Evolutionary conservation across 805 yeast species (phyloP).

Genomic region (Pichia thaimueangensis): DNA sequence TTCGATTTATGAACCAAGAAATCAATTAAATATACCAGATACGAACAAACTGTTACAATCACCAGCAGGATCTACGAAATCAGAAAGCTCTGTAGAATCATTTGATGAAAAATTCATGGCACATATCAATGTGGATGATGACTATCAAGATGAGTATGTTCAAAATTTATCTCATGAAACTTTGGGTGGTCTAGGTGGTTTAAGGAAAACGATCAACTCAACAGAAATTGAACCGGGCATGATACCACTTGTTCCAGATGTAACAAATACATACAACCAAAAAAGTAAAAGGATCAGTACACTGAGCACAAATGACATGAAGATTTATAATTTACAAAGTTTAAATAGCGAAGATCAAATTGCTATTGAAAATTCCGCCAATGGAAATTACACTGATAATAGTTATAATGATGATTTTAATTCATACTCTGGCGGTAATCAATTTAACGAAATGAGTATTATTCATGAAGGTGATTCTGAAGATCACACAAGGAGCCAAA

Average conservation of each 20-base stretch:
- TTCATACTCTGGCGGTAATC: background rate
- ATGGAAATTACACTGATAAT: background rate
- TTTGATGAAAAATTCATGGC: slow-evolving; percentile 15
- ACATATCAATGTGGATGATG: background rate
- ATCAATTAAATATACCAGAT: background rate
- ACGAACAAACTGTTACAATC: background rate
- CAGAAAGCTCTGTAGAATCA: slow-evolving; percentile 11
- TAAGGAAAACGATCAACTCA: slow-evolving; percentile 2
- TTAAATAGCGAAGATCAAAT: background rate
- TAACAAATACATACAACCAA: background rate
- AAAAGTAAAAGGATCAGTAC: slow-evolving; percentile 20
- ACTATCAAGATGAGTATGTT: background rate
- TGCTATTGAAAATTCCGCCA: background rate
- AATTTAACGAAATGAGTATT: slow-evolving; percentile 27
- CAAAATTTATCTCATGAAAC: slow-evolving; percentile 8
- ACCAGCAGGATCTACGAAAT: background rate
- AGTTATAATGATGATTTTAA: background rate
- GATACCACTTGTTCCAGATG: background rate
- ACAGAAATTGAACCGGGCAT: background rate
- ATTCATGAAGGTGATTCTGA: slow-evolving; percentile 31
- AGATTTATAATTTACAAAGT: slow-evolving; percentile 24
- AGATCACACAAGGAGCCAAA: slow-evolving; percentile 11
- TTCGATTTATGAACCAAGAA: too few species aligned
- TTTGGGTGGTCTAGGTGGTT: slow-evolving; percentile 9
- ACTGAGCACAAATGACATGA: slow-evolving; percentile 27